Conservation (phyloP, 345 rosid species). For the Bruguiera sexangula region DNA sequence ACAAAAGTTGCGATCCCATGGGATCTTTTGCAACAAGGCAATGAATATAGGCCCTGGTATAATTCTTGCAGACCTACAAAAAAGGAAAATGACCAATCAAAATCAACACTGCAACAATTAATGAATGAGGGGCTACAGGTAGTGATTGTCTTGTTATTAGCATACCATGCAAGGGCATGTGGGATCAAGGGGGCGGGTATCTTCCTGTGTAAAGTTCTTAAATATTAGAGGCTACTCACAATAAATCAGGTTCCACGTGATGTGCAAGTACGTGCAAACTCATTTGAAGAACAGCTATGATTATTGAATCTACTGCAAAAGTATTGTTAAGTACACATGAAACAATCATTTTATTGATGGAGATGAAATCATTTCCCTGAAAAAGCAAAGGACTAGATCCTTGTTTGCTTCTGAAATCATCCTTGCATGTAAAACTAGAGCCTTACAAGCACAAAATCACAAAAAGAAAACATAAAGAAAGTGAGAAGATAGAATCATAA, state of each 20-base stretch:
- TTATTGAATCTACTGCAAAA: no score
- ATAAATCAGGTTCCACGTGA: not conserved
- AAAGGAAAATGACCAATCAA: slow-evolving; percentile 4
- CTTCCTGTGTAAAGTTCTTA: slow-evolving; percentile 43
- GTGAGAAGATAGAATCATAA: not conserved
- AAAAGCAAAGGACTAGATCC: no score
- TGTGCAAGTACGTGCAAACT: not conserved
- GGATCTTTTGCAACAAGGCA: slow-evolving; percentile 71
- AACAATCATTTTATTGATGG: no score
- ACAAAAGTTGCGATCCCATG: slow-evolving; percentile 82
- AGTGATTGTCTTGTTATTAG: slow-evolving; percentile 1
- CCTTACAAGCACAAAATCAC: not conserved
- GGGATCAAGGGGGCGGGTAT: slow-evolving; percentile 68
- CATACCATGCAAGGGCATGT: slow-evolving; percentile 68
- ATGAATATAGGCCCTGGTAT: slow-evolving; percentile 71
- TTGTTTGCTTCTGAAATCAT: no score
- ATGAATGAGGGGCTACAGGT: not conserved
- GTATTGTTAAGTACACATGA: no score
- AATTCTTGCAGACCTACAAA: slow-evolving; percentile 70
- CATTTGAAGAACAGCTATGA: no score
- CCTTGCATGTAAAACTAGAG: no score
- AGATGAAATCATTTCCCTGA: no score
- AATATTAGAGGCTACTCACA: not conserved
- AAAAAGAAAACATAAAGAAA: not conserved
- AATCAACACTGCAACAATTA: not conserved